Evolutionary conservation across 352 stramenopile genomes (phyloP).

Genomic region (Plasmopara muralis): DNA sequence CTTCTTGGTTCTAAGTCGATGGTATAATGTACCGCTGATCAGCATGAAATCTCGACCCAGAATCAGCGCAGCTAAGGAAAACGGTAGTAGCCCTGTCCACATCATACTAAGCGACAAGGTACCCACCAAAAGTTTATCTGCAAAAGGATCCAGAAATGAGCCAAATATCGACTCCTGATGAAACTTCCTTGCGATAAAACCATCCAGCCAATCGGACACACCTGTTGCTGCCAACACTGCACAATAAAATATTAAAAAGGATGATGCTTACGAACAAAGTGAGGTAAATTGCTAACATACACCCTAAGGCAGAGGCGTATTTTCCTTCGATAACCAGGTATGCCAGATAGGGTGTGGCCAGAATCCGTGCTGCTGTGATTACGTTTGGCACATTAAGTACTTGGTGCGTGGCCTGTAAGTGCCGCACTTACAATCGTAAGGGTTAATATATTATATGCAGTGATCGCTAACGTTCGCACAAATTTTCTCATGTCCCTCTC

Average conservation of each 20-base stretch:
- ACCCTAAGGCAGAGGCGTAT: constrained; percentile 54
- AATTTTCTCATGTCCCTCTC: constrained; percentile 45
- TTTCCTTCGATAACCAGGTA: constrained; percentile 67
- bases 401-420: constrained; percentile 48
- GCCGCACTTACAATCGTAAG: constrained; percentile 2
- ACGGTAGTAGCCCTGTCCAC: constrained; percentile 54
- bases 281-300: constrained; percentile 25
- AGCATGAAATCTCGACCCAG: constrained; percentile 70
- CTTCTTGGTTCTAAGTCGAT: constrained; percentile 69
- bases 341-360: constrained; percentile 68
- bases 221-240: constrained; percentile 65
- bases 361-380: constrained; percentile 73
- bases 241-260: constrained; percentile 1
- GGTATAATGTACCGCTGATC: constrained; percentile 69
- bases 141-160: constrained; percentile 77
- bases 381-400: constrained; percentile 73
- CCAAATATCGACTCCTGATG: constrained; percentile 77
- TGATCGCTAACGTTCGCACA: constrained; percentile 23
- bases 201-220: constrained; percentile 76
- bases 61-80: constrained; percentile 56
- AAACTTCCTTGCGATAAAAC: constrained; percentile 67
- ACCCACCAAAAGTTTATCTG: constrained; percentile 75
- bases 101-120: constrained; percentile 73
- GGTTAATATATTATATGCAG: not conserved
- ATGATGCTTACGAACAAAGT: not conserved